phyloP scores from a whole-genome alignment of 352 stramenopile species.

The Phytophthora nicotianae region DNA sequence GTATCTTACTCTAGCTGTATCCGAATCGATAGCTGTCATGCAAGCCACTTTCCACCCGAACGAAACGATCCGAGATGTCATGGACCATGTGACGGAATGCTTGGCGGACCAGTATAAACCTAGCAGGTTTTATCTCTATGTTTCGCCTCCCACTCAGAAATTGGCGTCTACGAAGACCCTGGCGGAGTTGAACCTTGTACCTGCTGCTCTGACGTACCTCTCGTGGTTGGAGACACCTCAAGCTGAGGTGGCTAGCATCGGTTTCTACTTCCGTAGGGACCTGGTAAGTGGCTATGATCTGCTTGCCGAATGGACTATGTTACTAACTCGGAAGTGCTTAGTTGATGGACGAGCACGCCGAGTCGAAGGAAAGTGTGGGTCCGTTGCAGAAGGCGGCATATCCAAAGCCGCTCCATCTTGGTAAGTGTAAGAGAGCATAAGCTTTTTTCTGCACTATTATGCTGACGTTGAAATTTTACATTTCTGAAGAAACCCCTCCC shows the following conservation, averaged over 20 bases:
- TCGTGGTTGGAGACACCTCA: slow-evolving; percentile 60
- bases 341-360: slow-evolving; percentile 38
- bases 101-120: slow-evolving; percentile 34
- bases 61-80: slow-evolving; percentile 77
- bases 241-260: slow-evolving; percentile 21
- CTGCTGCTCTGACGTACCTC: slow-evolving; percentile 77
- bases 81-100: slow-evolving; percentile 63
- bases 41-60: slow-evolving; percentile 86
- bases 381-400: slow-evolving; percentile 37
- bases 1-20: slow-evolving; percentile 1
- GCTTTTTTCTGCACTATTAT: background rate
- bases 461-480: slow-evolving; percentile 11
- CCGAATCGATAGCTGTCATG: slow-evolving; percentile 55
- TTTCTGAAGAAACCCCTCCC: slow-evolving; percentile 34
- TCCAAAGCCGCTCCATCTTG: slow-evolving; percentile 52
- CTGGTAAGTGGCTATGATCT: slow-evolving; percentile 45
- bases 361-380: slow-evolving; percentile 47
- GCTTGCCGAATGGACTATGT: background rate
- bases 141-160: slow-evolving; percentile 77
- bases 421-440: slow-evolving; percentile 25
- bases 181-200: slow-evolving; percentile 72
- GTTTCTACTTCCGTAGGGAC: slow-evolving; percentile 67
- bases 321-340: slow-evolving; percentile 23
- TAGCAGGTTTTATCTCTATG: slow-evolving; percentile 75
- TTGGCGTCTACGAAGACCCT: slow-evolving; percentile 63